These are phyloP conservation scores for Plantago major DNA, from an alignment of 257 asterid species.

Conservation along the genomic window DNA sequence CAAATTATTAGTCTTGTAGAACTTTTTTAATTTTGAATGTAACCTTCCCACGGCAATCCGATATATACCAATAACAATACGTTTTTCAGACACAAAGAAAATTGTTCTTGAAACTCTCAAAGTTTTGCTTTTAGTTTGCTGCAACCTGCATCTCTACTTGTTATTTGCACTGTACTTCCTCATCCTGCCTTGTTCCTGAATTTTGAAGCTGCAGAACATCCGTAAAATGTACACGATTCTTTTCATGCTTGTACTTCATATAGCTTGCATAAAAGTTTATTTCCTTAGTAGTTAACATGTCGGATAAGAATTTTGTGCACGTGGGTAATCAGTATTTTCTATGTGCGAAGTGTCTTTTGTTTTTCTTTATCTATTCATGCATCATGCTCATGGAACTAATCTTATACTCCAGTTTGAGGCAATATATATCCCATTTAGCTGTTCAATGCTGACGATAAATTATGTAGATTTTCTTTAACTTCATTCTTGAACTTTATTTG, in stretches of 20 bases:
- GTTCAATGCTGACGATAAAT: conserved; percentile 7
- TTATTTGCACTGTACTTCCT: too few relatives aligned
- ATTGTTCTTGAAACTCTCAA: too few relatives aligned
- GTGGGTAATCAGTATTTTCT: too few relatives aligned
- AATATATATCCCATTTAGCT: conserved; percentile 7
- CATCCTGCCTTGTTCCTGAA: too few relatives aligned
- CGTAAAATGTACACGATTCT: background rate
- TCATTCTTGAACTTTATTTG: conserved; percentile 22
- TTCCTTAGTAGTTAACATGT: conserved; percentile 2
- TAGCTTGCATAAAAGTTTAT: conserved; percentile 1
- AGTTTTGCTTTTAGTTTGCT: too few relatives aligned
- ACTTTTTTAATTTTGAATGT: too few relatives aligned
- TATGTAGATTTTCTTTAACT: conserved; percentile 12
- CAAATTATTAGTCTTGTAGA: too few relatives aligned
- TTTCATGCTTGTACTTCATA: conserved; percentile 4
- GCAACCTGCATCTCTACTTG: too few relatives aligned
- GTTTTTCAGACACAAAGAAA: too few relatives aligned
- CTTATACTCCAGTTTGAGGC: conserved; percentile 2
- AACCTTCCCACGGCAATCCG: too few relatives aligned
- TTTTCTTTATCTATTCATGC: conserved; percentile 2
- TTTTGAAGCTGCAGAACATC: too few relatives aligned
- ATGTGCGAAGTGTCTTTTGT: conserved; percentile 10
- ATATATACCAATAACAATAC: too few relatives aligned
- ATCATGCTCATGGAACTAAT: background rate
- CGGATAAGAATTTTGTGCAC: background rate